Base-by-base conservation (phyloP, 306 rosid genomes). In the Glycine soja region DNA sequence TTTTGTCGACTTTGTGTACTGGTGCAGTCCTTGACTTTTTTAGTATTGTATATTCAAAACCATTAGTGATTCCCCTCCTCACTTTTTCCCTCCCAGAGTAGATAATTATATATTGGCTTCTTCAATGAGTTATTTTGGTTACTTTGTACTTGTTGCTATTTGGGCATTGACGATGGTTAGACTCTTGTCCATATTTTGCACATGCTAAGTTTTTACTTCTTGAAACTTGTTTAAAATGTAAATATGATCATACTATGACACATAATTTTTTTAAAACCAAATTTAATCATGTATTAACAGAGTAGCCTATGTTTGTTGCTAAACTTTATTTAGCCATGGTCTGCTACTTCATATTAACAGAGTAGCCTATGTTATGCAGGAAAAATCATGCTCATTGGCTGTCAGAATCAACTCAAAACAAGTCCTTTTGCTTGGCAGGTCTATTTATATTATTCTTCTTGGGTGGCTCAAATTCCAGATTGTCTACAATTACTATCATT, bases 381-480 rank as follows among this genome's bases (percentile, higher is more conserved):
- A 87, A 50, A 81, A 68, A 79, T 85, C 79, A 75, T 66, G 71
- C 83, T 77, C 84, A 76, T 58, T 46, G 81, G 75, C 86, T 52
- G 74, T 74, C 84, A 40, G 80, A 85, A 76, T 70, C 86, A 18
- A 40, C 43, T 40, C 43, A 7, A 43, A 43, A 24, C 47, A 43
- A 75, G 80, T 81, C 70, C 76, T n/a, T 59, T 76, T 81, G 77
- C 84, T 14, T 69, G 74, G 77, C 58, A 70, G 30, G 69, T 78
- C 34, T 56, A 67, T 16, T 46, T 30, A 24, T 47, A 5, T 45
- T 73, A 4, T 4, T 59, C 40, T 66, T 19, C 3, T 76, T 76
- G 15, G 12, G 47, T 10, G 30, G 4, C 40, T 57, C 70, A 75
- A 66, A 74, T 50, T 19, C 42, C 40, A n/a, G 18, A 42, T 56